These are phyloP conservation scores for Auxenochlorella pyrenoidosa DNA, from an alignment of 139 green algal genomes.

Conservation along the genomic window DNA sequence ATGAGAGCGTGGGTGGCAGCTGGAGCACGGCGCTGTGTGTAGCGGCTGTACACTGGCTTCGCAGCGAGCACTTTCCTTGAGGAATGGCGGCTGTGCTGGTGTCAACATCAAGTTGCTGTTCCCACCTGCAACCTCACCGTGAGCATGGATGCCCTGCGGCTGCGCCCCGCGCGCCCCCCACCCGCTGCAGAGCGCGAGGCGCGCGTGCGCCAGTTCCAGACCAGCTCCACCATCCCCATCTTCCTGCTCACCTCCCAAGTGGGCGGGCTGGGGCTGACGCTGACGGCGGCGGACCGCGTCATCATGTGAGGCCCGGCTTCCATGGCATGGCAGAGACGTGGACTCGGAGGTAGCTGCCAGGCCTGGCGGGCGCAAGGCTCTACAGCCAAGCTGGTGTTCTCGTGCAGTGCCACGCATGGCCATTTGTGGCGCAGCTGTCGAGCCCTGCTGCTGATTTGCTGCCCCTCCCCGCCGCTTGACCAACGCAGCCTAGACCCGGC, in stretches of 20 bases:
- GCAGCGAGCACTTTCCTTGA: too few species aligned
- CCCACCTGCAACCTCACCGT: too few species aligned
- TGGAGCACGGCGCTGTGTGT: not conserved
- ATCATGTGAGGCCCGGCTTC: slow-evolving; percentile 53
- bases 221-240: slow-evolving; percentile 70
- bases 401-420: too few species aligned
- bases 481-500: slow-evolving; percentile 60
- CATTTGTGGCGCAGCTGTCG: not conserved
- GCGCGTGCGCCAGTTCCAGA: slow-evolving; percentile 82
- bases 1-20: not conserved
- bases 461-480: not conserved
- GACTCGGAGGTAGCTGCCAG: too few species aligned
- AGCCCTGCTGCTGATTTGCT: not conserved
- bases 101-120: too few species aligned
- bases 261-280: slow-evolving; percentile 93
- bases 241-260: slow-evolving; percentile 94
- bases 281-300: slow-evolving; percentile 93
- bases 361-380: too few species aligned
- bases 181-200: slow-evolving; percentile 35
- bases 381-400: too few species aligned
- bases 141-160: too few species aligned
- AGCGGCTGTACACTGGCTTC: too few species aligned
- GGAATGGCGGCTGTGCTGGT: too few species aligned
- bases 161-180: not conserved
- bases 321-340: too few species aligned